phyloP scores from a whole-genome alignment of 805 yeast genomes.

The Zygosaccharomyces siamensis region DNA sequence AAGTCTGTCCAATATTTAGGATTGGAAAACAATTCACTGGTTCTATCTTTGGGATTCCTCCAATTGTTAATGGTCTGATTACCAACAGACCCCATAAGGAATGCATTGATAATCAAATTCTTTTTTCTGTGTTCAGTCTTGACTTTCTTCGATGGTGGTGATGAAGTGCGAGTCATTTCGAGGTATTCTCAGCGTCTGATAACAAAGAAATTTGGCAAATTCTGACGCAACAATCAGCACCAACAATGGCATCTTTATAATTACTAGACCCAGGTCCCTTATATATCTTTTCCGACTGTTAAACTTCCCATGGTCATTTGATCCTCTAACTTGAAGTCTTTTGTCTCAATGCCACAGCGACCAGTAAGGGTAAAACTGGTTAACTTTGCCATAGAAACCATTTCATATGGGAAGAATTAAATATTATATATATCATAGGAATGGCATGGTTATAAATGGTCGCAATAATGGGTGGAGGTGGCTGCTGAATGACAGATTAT shows the following conservation, averaged over 20 bases:
- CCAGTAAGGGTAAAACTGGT: background rate
- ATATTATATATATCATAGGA: background rate
- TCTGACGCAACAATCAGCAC: background rate
- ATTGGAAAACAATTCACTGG: slow-evolving; percentile 20
- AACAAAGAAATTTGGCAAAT: too few species aligned
- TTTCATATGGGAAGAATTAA: background rate
- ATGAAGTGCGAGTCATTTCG: background rate
- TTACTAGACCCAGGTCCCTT: background rate
- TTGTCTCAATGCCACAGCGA: background rate
- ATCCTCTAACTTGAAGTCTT: background rate
- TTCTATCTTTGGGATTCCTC: slow-evolving; percentile 15
- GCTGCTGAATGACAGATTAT: too few species aligned
- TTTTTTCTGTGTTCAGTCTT: slow-evolving; percentile 13
- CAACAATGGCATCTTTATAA: background rate
- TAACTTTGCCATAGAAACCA: background rate
- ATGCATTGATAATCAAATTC: slow-evolving; percentile 36
- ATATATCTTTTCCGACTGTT: background rate
- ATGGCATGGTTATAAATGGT: background rate
- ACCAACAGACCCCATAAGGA: slow-evolving; percentile 35
- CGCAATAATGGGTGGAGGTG: background rate
- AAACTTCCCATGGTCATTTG: background rate
- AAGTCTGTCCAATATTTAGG: slow-evolving; percentile 38
- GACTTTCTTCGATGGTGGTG: background rate
- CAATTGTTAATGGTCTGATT: slow-evolving; percentile 18
- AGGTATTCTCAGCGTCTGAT: background rate